A percentile compares a stretch with the other conserved stretches of the same genome.
These are phyloP conservation scores for Athelia psychrophila DNA, from an alignment of 1,284 basidiomycete genomes.

Conservation along the genomic window DNA sequence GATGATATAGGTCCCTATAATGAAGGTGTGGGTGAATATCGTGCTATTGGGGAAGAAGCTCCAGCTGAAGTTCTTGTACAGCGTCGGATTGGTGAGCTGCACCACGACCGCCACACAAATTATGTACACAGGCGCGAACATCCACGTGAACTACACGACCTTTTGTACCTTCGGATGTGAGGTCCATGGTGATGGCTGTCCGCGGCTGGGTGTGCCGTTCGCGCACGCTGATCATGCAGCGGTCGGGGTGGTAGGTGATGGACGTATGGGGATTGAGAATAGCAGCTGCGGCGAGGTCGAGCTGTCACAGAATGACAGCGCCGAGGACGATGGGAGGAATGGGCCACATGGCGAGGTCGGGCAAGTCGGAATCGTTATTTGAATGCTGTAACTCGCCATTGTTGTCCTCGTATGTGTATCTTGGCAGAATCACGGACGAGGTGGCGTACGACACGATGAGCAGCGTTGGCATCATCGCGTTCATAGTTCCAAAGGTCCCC, in stretches of 20 bases:
- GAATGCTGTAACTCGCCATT: not conserved
- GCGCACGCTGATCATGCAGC: not conserved
- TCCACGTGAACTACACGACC: not conserved
- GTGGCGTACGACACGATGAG: not conserved
- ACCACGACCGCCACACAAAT: not conserved
- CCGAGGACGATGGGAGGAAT: not conserved
- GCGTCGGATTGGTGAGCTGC: not conserved
- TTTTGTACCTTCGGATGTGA: not conserved
- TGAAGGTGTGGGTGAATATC: not conserved
- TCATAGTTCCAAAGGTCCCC: not conserved
- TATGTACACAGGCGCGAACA: not conserved
- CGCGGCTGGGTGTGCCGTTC: not conserved
- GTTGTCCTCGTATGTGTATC: not conserved
- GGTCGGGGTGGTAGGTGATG: not conserved
- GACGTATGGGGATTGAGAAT: not conserved
- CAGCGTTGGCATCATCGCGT: not conserved
- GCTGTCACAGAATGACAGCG: not conserved
- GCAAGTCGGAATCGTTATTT: not conserved
- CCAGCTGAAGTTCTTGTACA: not conserved
- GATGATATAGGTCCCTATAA: not conserved
- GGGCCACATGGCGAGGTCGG: not conserved
- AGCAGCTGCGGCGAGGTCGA: not conserved
- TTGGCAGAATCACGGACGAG: not conserved
- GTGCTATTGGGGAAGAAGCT: not conserved
- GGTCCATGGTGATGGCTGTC: not conserved